These are phyloP conservation scores for Salisapilia sapeloensis DNA, from an alignment of 352 stramenopile species.

Conservation along the genomic window DNA sequence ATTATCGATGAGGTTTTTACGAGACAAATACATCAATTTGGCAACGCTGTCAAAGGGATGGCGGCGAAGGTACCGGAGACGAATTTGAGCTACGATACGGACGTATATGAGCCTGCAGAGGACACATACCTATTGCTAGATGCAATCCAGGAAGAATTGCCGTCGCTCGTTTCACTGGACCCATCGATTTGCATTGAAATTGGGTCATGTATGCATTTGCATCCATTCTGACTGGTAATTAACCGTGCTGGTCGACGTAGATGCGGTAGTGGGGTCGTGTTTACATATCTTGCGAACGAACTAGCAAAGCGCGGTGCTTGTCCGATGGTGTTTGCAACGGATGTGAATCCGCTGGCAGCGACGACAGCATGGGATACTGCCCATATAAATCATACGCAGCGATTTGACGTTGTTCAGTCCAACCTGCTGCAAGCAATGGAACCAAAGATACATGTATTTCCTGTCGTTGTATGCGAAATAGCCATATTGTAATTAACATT, in stretches of 20 bases:
- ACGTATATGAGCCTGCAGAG: conserved; percentile 95
- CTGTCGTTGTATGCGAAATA: conserved; percentile 8
- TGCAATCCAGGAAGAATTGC: conserved; percentile 81
- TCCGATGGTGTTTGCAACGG: conserved; percentile 68
- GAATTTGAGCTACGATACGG: conserved; percentile 57
- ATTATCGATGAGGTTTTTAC: no score
- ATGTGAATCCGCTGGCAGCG: conserved; percentile 87
- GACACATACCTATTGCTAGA: conserved; percentile 97
- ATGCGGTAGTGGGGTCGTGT: conserved; percentile 41
- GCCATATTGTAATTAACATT: conserved; percentile 2
- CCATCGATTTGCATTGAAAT: conserved; percentile 81
- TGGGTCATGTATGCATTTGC: conserved; percentile 13
- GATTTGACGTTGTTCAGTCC: conserved; percentile 68
- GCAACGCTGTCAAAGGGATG: conserved; percentile 3
- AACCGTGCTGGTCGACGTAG: conserved; percentile 4
- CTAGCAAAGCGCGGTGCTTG: conserved; percentile 37
- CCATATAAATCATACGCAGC: conserved; percentile 51
- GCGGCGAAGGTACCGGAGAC: conserved; percentile 40
- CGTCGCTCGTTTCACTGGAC: conserved; percentile 25
- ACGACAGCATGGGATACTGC: conserved; percentile 72
- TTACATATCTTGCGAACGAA: conserved; percentile 64
- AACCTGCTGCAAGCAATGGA: conserved; percentile 28
- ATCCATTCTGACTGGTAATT: not conserved
- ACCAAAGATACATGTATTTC: conserved; percentile 24
- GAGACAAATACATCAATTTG: no score